Evolutionary conservation across 768 basidiomycete genomes (phyloP), one percentile per base, ranked within the genome.

Genomic region (Phaeolepiota aurea): DNA sequence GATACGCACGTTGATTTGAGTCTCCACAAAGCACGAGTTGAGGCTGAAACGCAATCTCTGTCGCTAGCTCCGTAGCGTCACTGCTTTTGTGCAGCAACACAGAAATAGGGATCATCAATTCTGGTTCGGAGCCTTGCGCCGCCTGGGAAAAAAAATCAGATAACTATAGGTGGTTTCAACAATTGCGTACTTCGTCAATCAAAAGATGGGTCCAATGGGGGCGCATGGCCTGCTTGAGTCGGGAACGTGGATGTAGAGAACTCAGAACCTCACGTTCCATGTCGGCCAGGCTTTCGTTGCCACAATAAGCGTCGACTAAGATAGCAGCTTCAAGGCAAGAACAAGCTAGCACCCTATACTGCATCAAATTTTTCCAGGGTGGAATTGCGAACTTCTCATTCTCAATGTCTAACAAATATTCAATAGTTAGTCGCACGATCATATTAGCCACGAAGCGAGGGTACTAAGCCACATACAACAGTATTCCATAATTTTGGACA

Each of bases 181-280:
- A 9, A 25, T 11, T 15, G n/a, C 23, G 10, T 25, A 68, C 71
- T 55, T 75, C 72, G 41, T 75, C 72, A 41, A 75, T 71, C 1
- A 75, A 40, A 2, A 75, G 55, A 55, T 75, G 72, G 1, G 71
- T 72, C 69, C 71, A 75, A 50, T 75, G 72, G 11, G 68, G 70
- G 37, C 61, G 54, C 5, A 61, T 60, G 1, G 54, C 54, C 22
- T 55, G 44, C 22, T 56, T 54, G 14, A 41, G 31, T 4, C 45
- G 52, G 10, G 58, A 52, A 48, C 59, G 55, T 3, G 69, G 69
- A 52, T 73, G 70, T 14, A 73, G 37, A 0, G 59, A 45, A 31
- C 47, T 47, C n/a, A 58, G 40, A 0, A 68, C 41, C 18, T 69
- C 62, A 18, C 58, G 54, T 49, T 75, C 71, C 48, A 73, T 47